Base-by-base conservation (phyloP, 768 basidiomycete species). In the Mycena sanguinolenta region DNA sequence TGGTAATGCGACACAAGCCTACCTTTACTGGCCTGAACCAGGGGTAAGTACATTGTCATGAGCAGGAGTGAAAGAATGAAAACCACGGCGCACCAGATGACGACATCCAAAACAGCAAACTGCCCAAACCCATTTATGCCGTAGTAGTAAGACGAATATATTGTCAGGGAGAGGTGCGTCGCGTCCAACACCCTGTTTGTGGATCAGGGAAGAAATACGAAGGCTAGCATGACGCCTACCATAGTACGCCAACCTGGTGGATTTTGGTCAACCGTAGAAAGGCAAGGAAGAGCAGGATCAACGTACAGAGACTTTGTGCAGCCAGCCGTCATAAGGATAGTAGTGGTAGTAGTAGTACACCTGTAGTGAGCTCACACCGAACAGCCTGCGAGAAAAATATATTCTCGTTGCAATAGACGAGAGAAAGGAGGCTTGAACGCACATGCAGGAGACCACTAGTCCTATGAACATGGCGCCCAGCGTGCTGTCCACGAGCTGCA, bases 91-190 rank as follows among this genome's bases (percentile, higher is more conserved):
- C 64, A 84, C 71, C 83, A 83, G 19, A 76, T 60, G 28, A 84
- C 76, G 14, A 65, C 52, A 16, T 65, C 34, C 34, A 84, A 63
- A 1, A 75, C 78, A 6, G 58, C 30, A 1, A 75, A 0, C 60
- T 81, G 71, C 16, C 83, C 83, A 73, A 84, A 85, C 8, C 80
- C 81, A 2, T 71, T 77, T 6, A 86, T 77, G 3, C 77, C 73
- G 65, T 84, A 84, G 30, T 75, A 70, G 57, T 84, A 86, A 6
- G 81, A 76, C 9, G 81, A 78, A 57, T 81, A 79, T 28, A 84
- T 73, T 2, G 78, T 77, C 38, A 84, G 69, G 5, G 75, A 70
- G 13, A 82, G 77, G 82, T 73, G 72, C n/a, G 55, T 28, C 12
- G 63, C 53, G 64, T 73, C 72, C 19, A 69, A 32, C 5, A 28